phyloP scores from a whole-genome alignment of 2,329 filamentous ascomycete genomes.

The Microthyrium microscopicum region DNA sequence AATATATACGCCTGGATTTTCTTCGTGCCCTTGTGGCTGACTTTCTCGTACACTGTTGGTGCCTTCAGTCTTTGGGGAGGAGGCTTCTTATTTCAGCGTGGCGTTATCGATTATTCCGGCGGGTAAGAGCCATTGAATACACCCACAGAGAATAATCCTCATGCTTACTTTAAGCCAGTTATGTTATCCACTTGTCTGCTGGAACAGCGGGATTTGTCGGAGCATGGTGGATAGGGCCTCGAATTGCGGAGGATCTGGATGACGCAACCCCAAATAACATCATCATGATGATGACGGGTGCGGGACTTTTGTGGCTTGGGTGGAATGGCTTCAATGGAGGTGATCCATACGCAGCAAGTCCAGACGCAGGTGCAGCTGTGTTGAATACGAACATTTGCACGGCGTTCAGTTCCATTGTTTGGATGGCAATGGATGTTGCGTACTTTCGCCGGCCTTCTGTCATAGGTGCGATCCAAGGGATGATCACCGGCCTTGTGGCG shows the following conservation, averaged over 20 bases:
- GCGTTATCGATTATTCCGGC: slow-evolving; percentile 35
- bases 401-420: slow-evolving; percentile 30
- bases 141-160: not conserved
- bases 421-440: slow-evolving; percentile 29
- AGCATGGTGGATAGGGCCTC: slow-evolving; percentile 31
- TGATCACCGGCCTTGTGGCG: slow-evolving; percentile 35
- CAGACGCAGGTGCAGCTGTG: slow-evolving; percentile 34
- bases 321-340: slow-evolving; percentile 39
- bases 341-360: slow-evolving; percentile 33
- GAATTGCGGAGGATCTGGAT: slow-evolving; percentile 27
- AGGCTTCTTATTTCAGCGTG: slow-evolving; percentile 28
- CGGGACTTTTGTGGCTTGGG: slow-evolving; percentile 34
- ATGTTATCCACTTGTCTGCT: slow-evolving; percentile 37
- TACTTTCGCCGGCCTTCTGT: slow-evolving; percentile 34
- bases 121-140: no score
- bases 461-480: slow-evolving; percentile 33
- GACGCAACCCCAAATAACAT: slow-evolving; percentile 33
- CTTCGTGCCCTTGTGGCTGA: slow-evolving; percentile 35
- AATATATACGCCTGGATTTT: slow-evolving; percentile 36
- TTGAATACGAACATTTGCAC: slow-evolving; percentile 35
- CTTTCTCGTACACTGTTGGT: slow-evolving; percentile 28
- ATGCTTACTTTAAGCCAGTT: no score
- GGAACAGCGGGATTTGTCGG: slow-evolving; percentile 33
- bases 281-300: slow-evolving; percentile 27
- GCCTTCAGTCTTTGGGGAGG: slow-evolving; percentile 31